phyloP scores from a whole-genome alignment of 495 filamentous ascomycete species.

The Lepraria neglecta region DNA sequence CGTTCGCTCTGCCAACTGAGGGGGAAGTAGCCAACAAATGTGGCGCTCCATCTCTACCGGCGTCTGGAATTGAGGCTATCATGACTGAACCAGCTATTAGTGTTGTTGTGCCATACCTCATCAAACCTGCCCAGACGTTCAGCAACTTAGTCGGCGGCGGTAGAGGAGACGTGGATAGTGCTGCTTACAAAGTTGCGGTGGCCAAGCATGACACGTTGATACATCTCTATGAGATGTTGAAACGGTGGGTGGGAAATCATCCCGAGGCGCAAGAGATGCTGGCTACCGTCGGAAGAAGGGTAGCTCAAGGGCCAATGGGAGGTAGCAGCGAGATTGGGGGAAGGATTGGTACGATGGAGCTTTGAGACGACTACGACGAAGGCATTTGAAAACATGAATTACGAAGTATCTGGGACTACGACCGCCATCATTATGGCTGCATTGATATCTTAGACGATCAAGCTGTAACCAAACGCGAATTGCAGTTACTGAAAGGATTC shows the following conservation, averaged over 20 bases:
- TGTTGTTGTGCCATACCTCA: conserved; percentile 51
- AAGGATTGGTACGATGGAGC: conserved; percentile 36
- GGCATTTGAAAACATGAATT: no score
- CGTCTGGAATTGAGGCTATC: conserved; percentile 45
- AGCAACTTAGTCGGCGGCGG: conserved; percentile 53
- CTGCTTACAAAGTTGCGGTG: conserved; percentile 53
- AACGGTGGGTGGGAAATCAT: conserved; percentile 31
- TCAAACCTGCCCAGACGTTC: conserved; percentile 52
- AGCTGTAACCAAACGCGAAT: no score
- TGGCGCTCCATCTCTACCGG: conserved; percentile 38
- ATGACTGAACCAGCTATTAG: conserved; percentile 48
- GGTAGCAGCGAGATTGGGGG: conserved; percentile 32
- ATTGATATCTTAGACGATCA: no score
- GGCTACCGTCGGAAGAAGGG: conserved; percentile 38
- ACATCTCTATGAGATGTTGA: conserved; percentile 37
- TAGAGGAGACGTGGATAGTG: conserved; percentile 50
- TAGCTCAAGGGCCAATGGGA: conserved; percentile 42
- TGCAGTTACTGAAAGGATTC: no score
- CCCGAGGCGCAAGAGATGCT: conserved; percentile 43
- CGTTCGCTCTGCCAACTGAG: conserved; percentile 42
- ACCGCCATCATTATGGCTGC: no score
- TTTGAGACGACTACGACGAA: conserved; percentile 26
- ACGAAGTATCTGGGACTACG: no score
- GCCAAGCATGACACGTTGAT: conserved; percentile 54
- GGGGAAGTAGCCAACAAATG: conserved; percentile 36